Conservation (phyloP, 2,329 filamentous ascomycete genomes). For the Alternaria viburni region DNA sequence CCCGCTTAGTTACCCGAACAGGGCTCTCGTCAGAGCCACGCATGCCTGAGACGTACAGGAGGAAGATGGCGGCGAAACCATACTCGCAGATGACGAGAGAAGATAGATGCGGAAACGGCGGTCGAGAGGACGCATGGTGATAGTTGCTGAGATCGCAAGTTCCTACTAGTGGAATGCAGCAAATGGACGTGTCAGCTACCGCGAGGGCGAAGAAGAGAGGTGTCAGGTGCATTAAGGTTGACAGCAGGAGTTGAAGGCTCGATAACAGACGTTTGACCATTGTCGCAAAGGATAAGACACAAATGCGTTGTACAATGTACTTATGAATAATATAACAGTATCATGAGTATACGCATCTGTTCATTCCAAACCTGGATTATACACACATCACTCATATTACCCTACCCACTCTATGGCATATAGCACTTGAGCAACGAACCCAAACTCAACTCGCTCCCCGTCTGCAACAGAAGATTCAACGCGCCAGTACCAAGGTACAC, state of each 20-base stretch:
- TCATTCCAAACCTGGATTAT: background rate
- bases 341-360: background rate
- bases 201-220: background rate
- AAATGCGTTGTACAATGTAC: background rate
- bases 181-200: background rate
- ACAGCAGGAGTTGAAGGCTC: background rate
- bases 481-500: constrained; percentile 43
- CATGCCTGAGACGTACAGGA: background rate
- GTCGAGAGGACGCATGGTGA: background rate
- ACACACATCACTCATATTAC: background rate
- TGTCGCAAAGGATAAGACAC: background rate
- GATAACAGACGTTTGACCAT: background rate
- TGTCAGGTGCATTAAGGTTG: background rate
- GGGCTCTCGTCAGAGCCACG: background rate
- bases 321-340: background rate
- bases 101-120: background rate
- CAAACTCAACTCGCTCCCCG: constrained; percentile 30
- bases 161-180: constrained; percentile 29
- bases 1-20: background rate
- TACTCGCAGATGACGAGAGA: background rate
- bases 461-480: constrained; percentile 38
- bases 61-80: background rate
- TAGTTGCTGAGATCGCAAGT: background rate
- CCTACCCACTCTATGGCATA: constrained; percentile 1
- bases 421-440: constrained; percentile 33